phyloP scores from a whole-genome alignment of 148 eudicot species.

The Camellia lanceoleosa region DNA sequence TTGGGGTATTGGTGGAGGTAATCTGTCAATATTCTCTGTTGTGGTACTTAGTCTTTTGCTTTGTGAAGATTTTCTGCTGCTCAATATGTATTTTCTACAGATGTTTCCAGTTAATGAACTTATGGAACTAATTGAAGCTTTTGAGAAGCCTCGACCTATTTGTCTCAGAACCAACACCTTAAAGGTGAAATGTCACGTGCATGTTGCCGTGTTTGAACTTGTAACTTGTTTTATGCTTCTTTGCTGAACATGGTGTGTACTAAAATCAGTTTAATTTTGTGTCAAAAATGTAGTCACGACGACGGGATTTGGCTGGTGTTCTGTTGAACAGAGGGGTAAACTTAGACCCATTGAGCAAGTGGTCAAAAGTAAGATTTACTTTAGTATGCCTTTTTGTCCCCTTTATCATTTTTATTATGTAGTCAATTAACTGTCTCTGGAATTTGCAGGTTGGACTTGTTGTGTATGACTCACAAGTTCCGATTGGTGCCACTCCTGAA shows the following conservation, averaged over 20 bases:
- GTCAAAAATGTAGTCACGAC: slow-evolving; percentile 53
- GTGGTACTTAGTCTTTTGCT: background rate
- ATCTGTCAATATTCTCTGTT: background rate
- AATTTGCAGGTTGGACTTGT: slow-evolving; percentile 74
- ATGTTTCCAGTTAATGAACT: slow-evolving; percentile 83
- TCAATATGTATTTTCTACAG: slow-evolving; percentile 33
- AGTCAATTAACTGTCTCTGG: background rate
- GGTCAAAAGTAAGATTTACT: slow-evolving; percentile 72
- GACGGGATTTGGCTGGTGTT: slow-evolving; percentile 92
- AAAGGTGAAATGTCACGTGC: slow-evolving; percentile 45
- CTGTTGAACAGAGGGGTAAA: slow-evolving; percentile 93
- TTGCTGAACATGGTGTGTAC: background rate
- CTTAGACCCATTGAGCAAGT: slow-evolving; percentile 84
- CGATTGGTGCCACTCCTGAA: slow-evolving; percentile 95
- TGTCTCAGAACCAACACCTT: slow-evolving; percentile 81
- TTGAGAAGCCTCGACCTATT: slow-evolving; percentile 91
- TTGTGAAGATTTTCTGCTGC: slow-evolving; percentile 5
- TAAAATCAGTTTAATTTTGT: background rate
- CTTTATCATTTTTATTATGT: background rate
- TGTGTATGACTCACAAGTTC: slow-evolving; percentile 95
- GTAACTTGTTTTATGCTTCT: background rate
- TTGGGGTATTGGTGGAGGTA: slow-evolving; percentile 77
- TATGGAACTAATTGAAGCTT: slow-evolving; percentile 86
- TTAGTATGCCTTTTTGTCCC: background rate
- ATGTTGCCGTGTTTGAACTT: slow-evolving; percentile 1